phyloP scores from a whole-genome alignment of 768 basidiomycete species.

The Rhizopogon sp. region DNA sequence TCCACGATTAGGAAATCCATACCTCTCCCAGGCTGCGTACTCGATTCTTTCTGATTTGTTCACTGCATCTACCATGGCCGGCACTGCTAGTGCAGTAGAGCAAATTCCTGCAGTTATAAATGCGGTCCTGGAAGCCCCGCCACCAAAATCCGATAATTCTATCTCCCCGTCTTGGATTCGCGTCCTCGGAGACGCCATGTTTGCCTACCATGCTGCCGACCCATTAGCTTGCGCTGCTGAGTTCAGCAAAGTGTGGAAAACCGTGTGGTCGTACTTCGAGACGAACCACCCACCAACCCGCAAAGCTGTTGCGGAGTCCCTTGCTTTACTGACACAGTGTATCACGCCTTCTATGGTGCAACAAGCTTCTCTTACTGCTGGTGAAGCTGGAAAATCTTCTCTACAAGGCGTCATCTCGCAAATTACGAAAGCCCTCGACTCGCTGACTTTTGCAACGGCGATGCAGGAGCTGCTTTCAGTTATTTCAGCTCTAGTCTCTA shows the following conservation, averaged over 20 bases:
- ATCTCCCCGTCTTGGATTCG: slow-evolving; percentile 76
- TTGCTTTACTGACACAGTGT: slow-evolving; percentile 62
- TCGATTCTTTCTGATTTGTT: slow-evolving; percentile 83
- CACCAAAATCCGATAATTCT: slow-evolving; percentile 61
- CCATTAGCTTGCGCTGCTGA: slow-evolving; percentile 47
- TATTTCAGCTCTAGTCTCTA: slow-evolving; percentile 61
- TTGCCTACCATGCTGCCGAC: slow-evolving; percentile 53
- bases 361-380: slow-evolving; percentile 41
- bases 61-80: slow-evolving; percentile 44
- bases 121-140: slow-evolving; percentile 64
- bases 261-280: slow-evolving; percentile 74
- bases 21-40: slow-evolving; percentile 85
- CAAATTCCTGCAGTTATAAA: slow-evolving; percentile 59
- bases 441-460: slow-evolving; percentile 66
- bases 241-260: slow-evolving; percentile 66
- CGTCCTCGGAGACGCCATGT: slow-evolving; percentile 69
- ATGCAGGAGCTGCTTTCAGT: slow-evolving; percentile 79
- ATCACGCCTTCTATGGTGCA: slow-evolving; percentile 60
- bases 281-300: slow-evolving; percentile 57
- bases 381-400: slow-evolving; percentile 43
- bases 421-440: slow-evolving; percentile 61
- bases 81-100: slow-evolving; percentile 41
- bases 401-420: slow-evolving; percentile 61
- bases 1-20: slow-evolving; percentile 83
- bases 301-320: slow-evolving; percentile 57